Conservation (phyloP, 257 asterid species). For the Solanum chilense region DNA sequence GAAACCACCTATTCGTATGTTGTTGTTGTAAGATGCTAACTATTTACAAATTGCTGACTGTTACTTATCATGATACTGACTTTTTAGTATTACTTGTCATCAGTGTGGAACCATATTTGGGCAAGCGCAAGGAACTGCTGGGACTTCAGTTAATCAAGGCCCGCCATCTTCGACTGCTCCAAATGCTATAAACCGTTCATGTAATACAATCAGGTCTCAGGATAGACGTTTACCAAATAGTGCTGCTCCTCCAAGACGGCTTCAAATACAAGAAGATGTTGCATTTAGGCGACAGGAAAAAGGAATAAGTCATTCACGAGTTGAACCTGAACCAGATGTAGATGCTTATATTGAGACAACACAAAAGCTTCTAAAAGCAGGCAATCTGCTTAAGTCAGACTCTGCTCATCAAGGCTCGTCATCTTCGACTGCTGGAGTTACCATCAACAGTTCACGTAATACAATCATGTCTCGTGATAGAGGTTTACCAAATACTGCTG, state of each 20-base stretch:
- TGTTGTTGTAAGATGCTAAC: neutral
- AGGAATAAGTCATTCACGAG: constrained; percentile 14
- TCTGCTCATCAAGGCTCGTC: constrained; percentile 5
- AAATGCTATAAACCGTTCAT: neutral
- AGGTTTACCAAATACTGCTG: neutral
- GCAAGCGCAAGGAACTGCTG: neutral
- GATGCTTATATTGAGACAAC: neutral
- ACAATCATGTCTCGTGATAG: neutral
- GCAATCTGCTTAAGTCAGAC: neutral
- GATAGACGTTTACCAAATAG: neutral
- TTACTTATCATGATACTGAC: neutral
- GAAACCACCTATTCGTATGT: neutral
- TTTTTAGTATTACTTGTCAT: neutral
- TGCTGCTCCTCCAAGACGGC: neutral
- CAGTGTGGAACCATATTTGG: constrained; percentile 15
- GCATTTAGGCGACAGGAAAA: constrained; percentile 1
- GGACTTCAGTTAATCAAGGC: constrained; percentile 7
- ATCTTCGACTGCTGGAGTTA: neutral
- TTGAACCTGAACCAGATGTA: constrained; percentile 12
- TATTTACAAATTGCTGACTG: neutral
- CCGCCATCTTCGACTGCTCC: neutral
- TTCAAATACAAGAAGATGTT: constrained; percentile 1
- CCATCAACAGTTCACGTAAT: neutral
- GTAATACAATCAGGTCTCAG: neutral
- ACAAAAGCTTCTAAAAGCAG: neutral